phyloP scores from a whole-genome alignment of 148 eudicot genomes.

The Vaccinium vitisidaea region DNA sequence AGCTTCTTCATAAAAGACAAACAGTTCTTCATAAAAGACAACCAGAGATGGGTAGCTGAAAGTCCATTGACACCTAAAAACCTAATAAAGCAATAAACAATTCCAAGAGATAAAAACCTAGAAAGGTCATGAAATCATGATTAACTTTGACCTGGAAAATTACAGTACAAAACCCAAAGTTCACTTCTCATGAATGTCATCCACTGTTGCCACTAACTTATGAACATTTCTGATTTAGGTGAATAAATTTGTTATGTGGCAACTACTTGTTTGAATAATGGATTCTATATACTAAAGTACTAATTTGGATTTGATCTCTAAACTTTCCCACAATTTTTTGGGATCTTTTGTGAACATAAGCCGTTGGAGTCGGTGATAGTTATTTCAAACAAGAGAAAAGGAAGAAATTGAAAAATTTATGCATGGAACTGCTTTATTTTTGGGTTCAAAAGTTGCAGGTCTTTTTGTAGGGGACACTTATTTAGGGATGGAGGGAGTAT shows the following conservation, averaged over 20 bases:
- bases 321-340: background rate
- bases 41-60: no score
- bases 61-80: background rate
- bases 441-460: no score
- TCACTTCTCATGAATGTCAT: background rate
- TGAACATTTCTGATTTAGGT: background rate
- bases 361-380: background rate
- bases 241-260: background rate
- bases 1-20: no score
- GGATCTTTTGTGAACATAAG: background rate
- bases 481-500: no score
- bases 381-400: background rate
- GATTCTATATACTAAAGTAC: background rate
- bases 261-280: background rate
- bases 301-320: background rate
- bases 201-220: background rate
- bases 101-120: background rate
- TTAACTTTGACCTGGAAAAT: background rate
- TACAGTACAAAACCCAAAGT: background rate
- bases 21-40: no score
- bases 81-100: background rate
- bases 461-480: no score
- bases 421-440: no score
- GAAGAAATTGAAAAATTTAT: no score
- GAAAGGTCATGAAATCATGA: background rate